Base-by-base conservation (phyloP, 768 basidiomycete genomes). In the Boletus reticuloceps region DNA sequence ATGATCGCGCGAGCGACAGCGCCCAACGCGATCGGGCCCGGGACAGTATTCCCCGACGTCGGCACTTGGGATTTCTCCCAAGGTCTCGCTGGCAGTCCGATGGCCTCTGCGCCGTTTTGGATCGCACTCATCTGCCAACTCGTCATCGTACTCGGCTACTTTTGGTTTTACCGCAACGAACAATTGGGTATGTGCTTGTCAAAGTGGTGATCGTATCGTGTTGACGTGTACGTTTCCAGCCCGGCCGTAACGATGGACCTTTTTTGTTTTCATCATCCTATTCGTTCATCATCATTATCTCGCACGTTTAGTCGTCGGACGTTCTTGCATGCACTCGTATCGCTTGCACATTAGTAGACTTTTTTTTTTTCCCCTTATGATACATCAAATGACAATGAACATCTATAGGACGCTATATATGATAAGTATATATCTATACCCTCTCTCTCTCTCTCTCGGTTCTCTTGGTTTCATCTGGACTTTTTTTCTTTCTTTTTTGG, bases 131-230 rank as follows among this genome's bases (percentile, higher is more conserved):
- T 84, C 8, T 89, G 84, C 68, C 91, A 93, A 68, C 66, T 96
- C 51, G 71, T 94, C 61, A 93, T 96, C 66, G 91, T 95, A 54
- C 72, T 86, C 56, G 94, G 94, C 20, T 96, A 96, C 76, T 94
- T 94, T 78, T 91, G 91, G 91, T 95, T 96, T 83, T 96, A 95
- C 74, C 85, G 94, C 71, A 94, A 92, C 75, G 94, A 96, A 73
- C 94, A 96, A 70, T 82, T 96, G 56, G 72, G 89, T 89, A 68
- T 50, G 88, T 47, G 2, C 25, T 7, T 11, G 12, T 54, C 14
- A n/a, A n/a, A n/a, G n/a, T n/a, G n/a, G 20, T 9, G 31, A 31
- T n/a, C 2, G 31, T n/a, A 27, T 6, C 22, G 34, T 31, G 34
- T n/a, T 55, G 55, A 55, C 44, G 11, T 25, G 7, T n/a, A 2